phyloP scores from a whole-genome alignment of 306 rosid species.

The Aeschynomene evenia region DNA sequence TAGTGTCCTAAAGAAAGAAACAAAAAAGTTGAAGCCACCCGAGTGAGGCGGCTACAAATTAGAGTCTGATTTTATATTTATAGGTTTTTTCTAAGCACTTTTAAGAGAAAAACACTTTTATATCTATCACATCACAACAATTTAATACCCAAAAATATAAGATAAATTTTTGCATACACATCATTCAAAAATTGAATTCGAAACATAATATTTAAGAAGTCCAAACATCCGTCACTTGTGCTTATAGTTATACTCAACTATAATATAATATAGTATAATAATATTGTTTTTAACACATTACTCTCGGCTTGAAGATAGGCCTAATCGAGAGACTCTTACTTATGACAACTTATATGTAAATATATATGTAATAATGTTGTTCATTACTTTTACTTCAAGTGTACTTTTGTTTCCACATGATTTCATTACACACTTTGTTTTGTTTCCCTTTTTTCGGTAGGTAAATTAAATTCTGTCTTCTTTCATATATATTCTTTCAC shows the following conservation, averaged over 20 bases:
- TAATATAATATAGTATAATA: too few relatives aligned
- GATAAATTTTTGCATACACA: too few relatives aligned
- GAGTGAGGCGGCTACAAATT: not conserved
- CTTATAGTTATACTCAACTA: too few relatives aligned
- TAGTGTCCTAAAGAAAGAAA: not conserved
- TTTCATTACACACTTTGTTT: not conserved
- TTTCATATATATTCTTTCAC: not conserved
- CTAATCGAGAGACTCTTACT: not conserved
- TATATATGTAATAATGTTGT: not conserved
- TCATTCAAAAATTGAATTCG: too few relatives aligned
- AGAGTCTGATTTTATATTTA: too few relatives aligned
- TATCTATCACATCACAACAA: too few relatives aligned
- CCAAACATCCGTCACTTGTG: too few relatives aligned
- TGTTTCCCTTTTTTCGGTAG: too few relatives aligned
- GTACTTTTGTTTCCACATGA: constrained; percentile 8
- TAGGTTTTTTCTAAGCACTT: not conserved
- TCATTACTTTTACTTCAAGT: constrained; percentile 13
- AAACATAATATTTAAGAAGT: too few relatives aligned
- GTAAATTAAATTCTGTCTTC: not conserved
- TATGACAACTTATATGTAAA: too few relatives aligned
- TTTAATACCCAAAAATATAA: too few relatives aligned
- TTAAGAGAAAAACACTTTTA: not conserved
- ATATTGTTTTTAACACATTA: not conserved
- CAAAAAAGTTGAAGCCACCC: not conserved
- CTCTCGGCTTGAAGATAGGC: not conserved